phyloP scores from a whole-genome alignment of 352 stramenopile species.

The Globisporangium spiculum region DNA sequence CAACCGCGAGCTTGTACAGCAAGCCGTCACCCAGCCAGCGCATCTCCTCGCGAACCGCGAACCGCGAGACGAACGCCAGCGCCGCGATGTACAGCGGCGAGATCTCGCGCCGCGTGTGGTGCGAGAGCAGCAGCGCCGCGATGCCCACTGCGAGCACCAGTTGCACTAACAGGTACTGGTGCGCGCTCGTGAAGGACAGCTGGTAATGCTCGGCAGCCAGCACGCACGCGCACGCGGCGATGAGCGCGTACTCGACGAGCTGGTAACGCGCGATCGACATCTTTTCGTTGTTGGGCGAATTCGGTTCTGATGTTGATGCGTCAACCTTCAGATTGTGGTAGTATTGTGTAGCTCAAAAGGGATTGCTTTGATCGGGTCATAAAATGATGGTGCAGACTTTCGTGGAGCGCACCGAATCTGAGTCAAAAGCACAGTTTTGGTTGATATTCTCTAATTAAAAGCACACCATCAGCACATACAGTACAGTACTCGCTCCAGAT shows the following conservation, averaged over 20 bases:
- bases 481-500: background rate
- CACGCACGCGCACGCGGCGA: slow-evolving; percentile 10
- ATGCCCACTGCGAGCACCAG: slow-evolving; percentile 13
- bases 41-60: slow-evolving; percentile 5
- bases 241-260: slow-evolving; percentile 24
- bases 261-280: slow-evolving; percentile 17
- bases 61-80: slow-evolving; percentile 11
- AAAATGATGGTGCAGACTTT: background rate
- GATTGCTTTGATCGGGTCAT: background rate
- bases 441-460: background rate
- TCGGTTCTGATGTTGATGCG: background rate
- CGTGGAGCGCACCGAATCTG: background rate
- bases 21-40: slow-evolving; percentile 5
- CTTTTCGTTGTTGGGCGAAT: background rate
- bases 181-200: slow-evolving; percentile 10
- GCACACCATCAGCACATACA: background rate
- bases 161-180: slow-evolving; percentile 11
- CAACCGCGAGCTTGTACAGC: slow-evolving; percentile 9
- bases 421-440: background rate
- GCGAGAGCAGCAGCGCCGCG: slow-evolving; percentile 25
- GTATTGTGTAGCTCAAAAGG: background rate
- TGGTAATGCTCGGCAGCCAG: slow-evolving; percentile 8
- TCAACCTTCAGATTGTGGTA: background rate
- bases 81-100: slow-evolving; percentile 30
- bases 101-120: slow-evolving; percentile 34